A percentile compares a stretch with the other conserved stretches of the same genome.
Evolutionary conservation across 1,139 yeast species (phyloP).

Genomic region (Geotrichum phurueaensis): DNA sequence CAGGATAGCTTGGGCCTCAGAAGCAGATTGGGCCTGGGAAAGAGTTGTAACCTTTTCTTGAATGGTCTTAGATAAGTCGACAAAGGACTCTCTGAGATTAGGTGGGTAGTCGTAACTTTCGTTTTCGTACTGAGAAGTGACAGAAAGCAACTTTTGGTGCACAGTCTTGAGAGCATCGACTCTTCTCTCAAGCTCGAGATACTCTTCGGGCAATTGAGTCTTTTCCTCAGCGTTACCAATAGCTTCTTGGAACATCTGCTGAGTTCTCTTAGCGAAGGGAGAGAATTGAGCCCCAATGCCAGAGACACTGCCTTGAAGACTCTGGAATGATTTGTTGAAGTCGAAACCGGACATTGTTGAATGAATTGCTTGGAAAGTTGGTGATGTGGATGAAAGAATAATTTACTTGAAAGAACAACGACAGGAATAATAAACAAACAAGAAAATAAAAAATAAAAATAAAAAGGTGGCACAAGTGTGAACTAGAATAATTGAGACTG

Average conservation of each 20-base stretch:
- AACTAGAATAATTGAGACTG: background rate
- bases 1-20: slow-evolving; percentile 77
- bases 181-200: slow-evolving; percentile 64
- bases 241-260: slow-evolving; percentile 70
- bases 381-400: background rate
- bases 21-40: slow-evolving; percentile 69
- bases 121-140: slow-evolving; percentile 65
- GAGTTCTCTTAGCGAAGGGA: slow-evolving; percentile 76
- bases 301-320: slow-evolving; percentile 33
- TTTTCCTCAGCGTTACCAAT: slow-evolving; percentile 74
- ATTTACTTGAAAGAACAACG: background rate
- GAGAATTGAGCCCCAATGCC: slow-evolving; percentile 40
- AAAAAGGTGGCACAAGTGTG: background rate
- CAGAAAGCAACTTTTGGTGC: slow-evolving; percentile 65
- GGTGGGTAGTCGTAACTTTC: slow-evolving; percentile 88
- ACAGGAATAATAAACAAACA: background rate
- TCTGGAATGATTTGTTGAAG: slow-evolving; percentile 37
- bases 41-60: slow-evolving; percentile 61
- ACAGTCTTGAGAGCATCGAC: slow-evolving; percentile 70
- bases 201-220: slow-evolving; percentile 80
- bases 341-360: slow-evolving; percentile 1
- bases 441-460: background rate
- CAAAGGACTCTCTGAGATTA: slow-evolving; percentile 62
- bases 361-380: background rate
- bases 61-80: slow-evolving; percentile 65